Base-by-base conservation (phyloP, 192 early-diverging fungal species). In the Backusella westeae region DNA sequence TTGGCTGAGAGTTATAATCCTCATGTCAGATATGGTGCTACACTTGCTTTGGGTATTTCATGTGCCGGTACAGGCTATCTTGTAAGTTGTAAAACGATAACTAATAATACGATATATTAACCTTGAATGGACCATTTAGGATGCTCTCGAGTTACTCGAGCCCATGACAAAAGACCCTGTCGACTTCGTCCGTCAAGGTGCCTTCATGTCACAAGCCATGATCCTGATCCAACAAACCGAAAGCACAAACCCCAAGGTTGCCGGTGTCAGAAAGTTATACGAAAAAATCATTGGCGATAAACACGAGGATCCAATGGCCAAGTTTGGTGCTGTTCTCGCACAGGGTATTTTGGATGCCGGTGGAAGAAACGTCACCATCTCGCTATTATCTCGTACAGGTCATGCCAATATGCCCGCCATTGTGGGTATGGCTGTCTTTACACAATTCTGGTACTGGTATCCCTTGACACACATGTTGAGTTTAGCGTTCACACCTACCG, bases 381-480 rank as follows among this genome's bases (percentile, higher is more conserved):
- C 94, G 0, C 85, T 99, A 65, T 90, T 91, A 52, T 94, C 95
- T 53, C 84, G 83, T n/a, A 94, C 94, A 35, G 97, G 96, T 1
- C 91, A 96, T 80, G 89, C 92, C 23, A 94, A 95, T 78, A 97
- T 96, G 89, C 89, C 93, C n/a, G 95, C 97, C 23, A 94, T 98
- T 79, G 97, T 96, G n/a, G 98, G 98, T 26, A 97, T 97, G 92
- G 95, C 96, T 10, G 88, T 99, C 36, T 99, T 99, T 77, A 95
- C 96, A 29, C 97, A 99, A 86, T 98, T 98, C 84, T 99, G 98
- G 98, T 97, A 96, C 90, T 99, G 98, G 98, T 98, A 94, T 87
- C 98, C 98, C 42, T 84, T 99, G 78, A 93, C 94, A 34, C 98
- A 98, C 85, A 98, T 99, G 81, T 79, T 99, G 74, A 89, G 93